Conservation (phyloP, 306 rosid species). For the Malus domestica region DNA sequence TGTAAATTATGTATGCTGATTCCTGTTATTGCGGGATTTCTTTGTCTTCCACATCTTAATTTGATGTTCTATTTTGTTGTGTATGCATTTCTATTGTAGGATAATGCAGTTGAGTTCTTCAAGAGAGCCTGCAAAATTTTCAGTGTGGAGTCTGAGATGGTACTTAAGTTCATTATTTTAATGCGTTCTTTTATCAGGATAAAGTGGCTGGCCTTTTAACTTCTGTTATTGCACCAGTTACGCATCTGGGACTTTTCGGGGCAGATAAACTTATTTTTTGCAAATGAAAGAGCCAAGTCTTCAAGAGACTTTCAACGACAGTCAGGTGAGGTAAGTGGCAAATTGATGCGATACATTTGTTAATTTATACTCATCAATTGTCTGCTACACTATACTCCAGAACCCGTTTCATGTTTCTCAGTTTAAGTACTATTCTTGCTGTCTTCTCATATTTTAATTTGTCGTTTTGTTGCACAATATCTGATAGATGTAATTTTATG, state of each 20-base stretch:
- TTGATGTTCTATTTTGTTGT: constrained; percentile 3
- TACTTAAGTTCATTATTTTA: constrained; percentile 29
- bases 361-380: not conserved
- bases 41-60: constrained; percentile 11
- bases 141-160: constrained; percentile 81
- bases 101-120: constrained; percentile 65
- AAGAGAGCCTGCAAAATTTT: constrained; percentile 92
- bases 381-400: not conserved
- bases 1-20: not conserved
- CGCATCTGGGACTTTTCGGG: constrained; percentile 93
- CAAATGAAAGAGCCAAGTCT: constrained; percentile 37
- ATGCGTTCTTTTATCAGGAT: constrained; percentile 14
- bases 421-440: not conserved
- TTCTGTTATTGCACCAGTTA: constrained; percentile 47
- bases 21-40: not conserved
- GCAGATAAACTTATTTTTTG: constrained; percentile 49
- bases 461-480: constrained; percentile 14
- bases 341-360: not conserved
- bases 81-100: constrained; percentile 38
- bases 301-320: constrained; percentile 52
- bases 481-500: constrained; percentile 7
- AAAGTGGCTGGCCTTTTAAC: constrained; percentile 21
- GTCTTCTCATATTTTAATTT: not conserved
- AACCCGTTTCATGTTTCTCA: not conserved
- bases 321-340: constrained; percentile 65